Percentiles rank a stretch among this genome's conserved stretches.
Evolutionary conservation across 169 alveolate species (phyloP).

Genomic region (Besnoitia besnoiti): DNA sequence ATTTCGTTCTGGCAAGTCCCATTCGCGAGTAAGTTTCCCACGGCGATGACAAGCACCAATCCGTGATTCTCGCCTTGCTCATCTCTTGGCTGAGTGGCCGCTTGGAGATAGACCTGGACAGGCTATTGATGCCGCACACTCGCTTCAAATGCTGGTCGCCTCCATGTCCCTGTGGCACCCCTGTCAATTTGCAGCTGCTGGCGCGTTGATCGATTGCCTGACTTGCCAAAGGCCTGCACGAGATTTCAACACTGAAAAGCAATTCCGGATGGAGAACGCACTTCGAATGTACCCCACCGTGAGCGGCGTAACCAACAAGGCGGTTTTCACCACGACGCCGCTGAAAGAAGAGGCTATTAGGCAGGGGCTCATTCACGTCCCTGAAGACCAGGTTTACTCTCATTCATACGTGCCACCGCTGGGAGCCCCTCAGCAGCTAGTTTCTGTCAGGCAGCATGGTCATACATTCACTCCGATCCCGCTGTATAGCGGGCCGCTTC

Average conservation of each 20-base stretch:
- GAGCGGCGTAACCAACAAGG: neutral
- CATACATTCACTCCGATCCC: too few species aligned
- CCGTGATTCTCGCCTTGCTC: too few species aligned
- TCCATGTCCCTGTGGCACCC: neutral
- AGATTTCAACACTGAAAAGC: neutral
- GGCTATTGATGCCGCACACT: neutral
- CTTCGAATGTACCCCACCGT: neutral
- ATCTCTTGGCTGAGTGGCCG: too few species aligned
- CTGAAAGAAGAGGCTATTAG: neutral
- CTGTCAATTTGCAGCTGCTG: constrained; percentile 19
- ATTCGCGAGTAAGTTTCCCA: constrained; percentile 9
- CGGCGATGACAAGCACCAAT: too few species aligned
- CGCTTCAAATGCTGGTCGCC: neutral
- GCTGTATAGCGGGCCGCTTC: too few species aligned
- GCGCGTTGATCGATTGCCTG: constrained; percentile 27
- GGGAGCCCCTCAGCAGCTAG: neutral
- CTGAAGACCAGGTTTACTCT: neutral
- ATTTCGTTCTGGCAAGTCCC: constrained; percentile 25
- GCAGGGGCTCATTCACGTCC: neutral
- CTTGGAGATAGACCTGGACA: too few species aligned
- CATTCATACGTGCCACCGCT: neutral
- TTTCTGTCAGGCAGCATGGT: neutral
- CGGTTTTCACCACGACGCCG: constrained; percentile 16
- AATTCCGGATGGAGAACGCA: neutral
- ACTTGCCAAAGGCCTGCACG: neutral